phyloP scores from a whole-genome alignment of 2,329 filamentous ascomycete species.

The Lachnellula subtilissima region DNA sequence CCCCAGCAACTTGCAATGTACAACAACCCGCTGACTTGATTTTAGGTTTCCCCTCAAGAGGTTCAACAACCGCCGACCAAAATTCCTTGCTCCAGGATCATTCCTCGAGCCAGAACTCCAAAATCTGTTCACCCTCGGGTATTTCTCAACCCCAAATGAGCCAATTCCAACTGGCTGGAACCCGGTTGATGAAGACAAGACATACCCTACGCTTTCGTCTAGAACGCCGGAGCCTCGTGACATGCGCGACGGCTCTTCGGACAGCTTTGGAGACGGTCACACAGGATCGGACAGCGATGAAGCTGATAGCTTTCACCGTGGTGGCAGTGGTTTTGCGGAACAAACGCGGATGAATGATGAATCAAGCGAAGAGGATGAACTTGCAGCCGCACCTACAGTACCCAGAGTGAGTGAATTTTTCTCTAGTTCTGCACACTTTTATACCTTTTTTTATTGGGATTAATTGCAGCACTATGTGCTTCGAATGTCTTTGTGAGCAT shows the following conservation, averaged over 20 bases:
- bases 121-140: slow-evolving; percentile 73
- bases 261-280: slow-evolving; percentile 30
- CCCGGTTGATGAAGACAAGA: slow-evolving; percentile 52
- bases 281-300: slow-evolving; percentile 49
- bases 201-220: slow-evolving; percentile 46
- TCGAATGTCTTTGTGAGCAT: background rate
- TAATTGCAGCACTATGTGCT: too few species aligned
- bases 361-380: slow-evolving; percentile 48
- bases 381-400: slow-evolving; percentile 4
- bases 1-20: background rate
- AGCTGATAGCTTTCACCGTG: slow-evolving; percentile 30
- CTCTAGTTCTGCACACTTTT: background rate
- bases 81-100: slow-evolving; percentile 47
- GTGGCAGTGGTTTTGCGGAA: slow-evolving; percentile 10
- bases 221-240: slow-evolving; percentile 35
- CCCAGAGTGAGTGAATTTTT: slow-evolving; percentile 20
- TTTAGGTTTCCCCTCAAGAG: slow-evolving; percentile 12
- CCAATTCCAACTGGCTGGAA: slow-evolving; percentile 68
- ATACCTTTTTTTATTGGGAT: too few species aligned
- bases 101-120: slow-evolving; percentile 61
- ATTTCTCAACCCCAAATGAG: slow-evolving; percentile 51
- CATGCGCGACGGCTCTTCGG: slow-evolving; percentile 9
- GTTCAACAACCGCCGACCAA: slow-evolving; percentile 38
- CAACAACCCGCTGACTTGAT: background rate
- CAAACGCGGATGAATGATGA: slow-evolving; percentile 56